These are phyloP conservation scores for Aspergillus conjunctus DNA, from an alignment of 495 filamentous ascomycete species.

Conservation along the genomic window DNA sequence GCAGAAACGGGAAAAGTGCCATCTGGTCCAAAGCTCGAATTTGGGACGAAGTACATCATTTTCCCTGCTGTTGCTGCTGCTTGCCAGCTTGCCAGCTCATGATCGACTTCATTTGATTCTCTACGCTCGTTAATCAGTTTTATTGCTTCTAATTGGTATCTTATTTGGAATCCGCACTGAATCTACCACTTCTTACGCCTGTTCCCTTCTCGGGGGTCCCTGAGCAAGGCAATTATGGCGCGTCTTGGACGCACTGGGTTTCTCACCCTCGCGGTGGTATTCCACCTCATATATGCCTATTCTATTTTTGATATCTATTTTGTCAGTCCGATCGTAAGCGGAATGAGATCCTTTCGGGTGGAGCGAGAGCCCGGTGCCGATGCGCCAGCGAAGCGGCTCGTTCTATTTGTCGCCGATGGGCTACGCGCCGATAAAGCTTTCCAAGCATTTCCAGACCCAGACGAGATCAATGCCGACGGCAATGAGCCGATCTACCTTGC, in stretches of 20 bases:
- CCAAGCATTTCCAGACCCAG: constrained; percentile 87
- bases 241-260: constrained; percentile 84
- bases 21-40: constrained; percentile 10
- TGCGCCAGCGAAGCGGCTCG: constrained; percentile 84
- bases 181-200: constrained; percentile 16
- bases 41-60: neutral
- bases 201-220: constrained; percentile 18
- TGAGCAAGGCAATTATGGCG: constrained; percentile 59
- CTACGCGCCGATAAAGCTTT: constrained; percentile 98
- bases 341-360: constrained; percentile 81
- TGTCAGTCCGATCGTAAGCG: constrained; percentile 94
- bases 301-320: constrained; percentile 99
- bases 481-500: constrained; percentile 72
- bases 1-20: constrained; percentile 18
- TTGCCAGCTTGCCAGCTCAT: constrained; percentile 16
- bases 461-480: constrained; percentile 51
- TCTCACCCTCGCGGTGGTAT: constrained; percentile 85
- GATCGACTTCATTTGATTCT: constrained; percentile 15
- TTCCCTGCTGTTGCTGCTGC: constrained; percentile 18
- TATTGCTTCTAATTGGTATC: neutral
- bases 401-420: constrained; percentile 97
- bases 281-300: constrained; percentile 92
- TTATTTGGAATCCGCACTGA: constrained; percentile 3
- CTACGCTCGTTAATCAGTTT: constrained; percentile 9
- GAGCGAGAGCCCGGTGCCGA: constrained; percentile 61